Conservation (phyloP, 2,329 filamentous ascomycete genomes). For the Colletotrichum euphorbiae region DNA sequence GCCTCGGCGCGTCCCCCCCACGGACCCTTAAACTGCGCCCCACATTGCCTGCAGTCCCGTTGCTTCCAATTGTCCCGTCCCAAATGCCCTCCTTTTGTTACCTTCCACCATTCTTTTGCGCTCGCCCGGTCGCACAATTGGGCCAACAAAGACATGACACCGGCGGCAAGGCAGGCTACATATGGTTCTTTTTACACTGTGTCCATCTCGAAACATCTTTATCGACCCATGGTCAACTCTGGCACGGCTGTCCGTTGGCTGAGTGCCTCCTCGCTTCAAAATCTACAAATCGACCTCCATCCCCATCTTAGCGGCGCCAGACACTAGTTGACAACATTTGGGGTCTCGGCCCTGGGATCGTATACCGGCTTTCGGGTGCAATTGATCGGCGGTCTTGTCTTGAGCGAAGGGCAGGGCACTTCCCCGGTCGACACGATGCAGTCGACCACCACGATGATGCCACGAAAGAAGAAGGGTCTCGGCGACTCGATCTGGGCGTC, state of each 20-base stretch:
- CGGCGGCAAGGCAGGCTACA: background rate
- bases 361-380: too few species aligned
- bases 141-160: slow-evolving; percentile 12
- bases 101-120: background rate
- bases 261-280: too few species aligned
- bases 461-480: slow-evolving; percentile 19
- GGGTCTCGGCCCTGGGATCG: too few species aligned
- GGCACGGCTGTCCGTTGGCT: too few species aligned
- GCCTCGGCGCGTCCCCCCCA: background rate
- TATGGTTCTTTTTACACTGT: background rate
- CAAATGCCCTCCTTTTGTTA: background rate
- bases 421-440: background rate
- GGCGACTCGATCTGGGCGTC: slow-evolving; percentile 36
- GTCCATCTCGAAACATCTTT: background rate
- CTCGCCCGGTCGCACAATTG: slow-evolving; percentile 4
- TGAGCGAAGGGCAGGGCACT: too few species aligned
- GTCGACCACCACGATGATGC: background rate
- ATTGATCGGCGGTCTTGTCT: too few species aligned
- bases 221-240: background rate
- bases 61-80: slow-evolving; percentile 33
- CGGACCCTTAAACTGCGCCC: background rate
- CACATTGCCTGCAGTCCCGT: background rate
- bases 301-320: too few species aligned
- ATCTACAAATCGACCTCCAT: too few species aligned
- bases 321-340: too few species aligned